Base-by-base conservation (phyloP, 768 basidiomycete genomes). In the Boletellus sp. region DNA sequence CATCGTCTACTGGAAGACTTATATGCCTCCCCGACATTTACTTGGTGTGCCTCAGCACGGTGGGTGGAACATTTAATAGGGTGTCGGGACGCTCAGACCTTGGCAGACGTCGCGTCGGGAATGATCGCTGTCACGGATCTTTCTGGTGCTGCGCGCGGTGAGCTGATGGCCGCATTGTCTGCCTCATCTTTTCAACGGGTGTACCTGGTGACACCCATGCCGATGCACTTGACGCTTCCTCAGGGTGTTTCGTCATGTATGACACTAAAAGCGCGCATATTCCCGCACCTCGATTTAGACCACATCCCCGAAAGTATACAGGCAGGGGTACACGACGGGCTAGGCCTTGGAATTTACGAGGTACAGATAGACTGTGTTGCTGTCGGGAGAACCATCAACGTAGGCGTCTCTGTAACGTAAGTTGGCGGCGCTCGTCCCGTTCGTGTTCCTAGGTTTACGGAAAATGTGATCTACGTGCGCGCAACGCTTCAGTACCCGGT, bases 1-100 rank as follows among this genome's bases (percentile, higher is more conserved):
- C 12, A 23, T 71, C 16, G 49, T 70, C 17, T 73, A 70, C 37
- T 74, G 72, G 72, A 74, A 71, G 54, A 74, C 70, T 3, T 74
- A 72, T 47, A 69, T 71, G 52, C 71, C 72, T 5, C 72, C 72
- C 2, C 53, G 65, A 34, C 69, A 72, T 51, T 45, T 74, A 16
- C 66, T 74, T 19, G 70, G 56, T 7, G 44, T 69, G 9, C 51
- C 49, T 7, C 53, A 47, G 45, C 37, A 31, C 47, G 66, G 71
- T 70, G 47, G 3, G 55, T 39, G 32, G 6, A 7, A 8, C 15
- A 15, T 39, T 11, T 40, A 6, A n/a, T 11, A 20, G 20, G 17
- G 20, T 3, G n/a, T 35, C 19, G 12, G 16, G 12, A 23, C 31
- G 19, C 54, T 53, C 36, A 57, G 5, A 23, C 32, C 28, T 22